Evolutionary conservation across 2,329 filamentous ascomycete species (phyloP).

Genomic region (Nemania abortiva): DNA sequence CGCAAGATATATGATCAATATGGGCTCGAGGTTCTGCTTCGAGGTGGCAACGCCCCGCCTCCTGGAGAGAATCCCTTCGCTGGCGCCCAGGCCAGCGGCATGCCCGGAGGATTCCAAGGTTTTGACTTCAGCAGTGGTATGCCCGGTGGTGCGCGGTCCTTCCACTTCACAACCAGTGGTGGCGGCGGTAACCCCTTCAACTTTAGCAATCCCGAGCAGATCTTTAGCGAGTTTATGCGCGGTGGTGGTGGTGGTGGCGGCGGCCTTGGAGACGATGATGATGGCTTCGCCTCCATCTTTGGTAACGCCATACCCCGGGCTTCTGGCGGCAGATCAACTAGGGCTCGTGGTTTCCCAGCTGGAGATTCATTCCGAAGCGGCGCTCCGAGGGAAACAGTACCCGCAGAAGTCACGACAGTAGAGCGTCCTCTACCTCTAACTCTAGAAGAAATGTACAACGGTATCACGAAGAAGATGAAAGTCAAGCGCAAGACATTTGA

Average conservation of each 20-base stretch:
- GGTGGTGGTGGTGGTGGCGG: constrained; percentile 54
- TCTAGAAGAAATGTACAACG: constrained; percentile 89
- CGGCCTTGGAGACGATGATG: constrained; percentile 58
- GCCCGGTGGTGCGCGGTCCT: constrained; percentile 64
- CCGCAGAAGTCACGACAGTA: constrained; percentile 83
- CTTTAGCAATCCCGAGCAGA: constrained; percentile 85
- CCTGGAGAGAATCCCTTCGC: constrained; percentile 73
- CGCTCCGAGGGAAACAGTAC: constrained; percentile 62
- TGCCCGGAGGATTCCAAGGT: constrained; percentile 32
- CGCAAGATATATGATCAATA: constrained; percentile 95
- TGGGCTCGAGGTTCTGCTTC: constrained; percentile 91
- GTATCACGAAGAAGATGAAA: constrained; percentile 95
- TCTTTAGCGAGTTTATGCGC: constrained; percentile 87
- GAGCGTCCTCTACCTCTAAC: constrained; percentile 85
- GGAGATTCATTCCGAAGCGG: constrained; percentile 45
- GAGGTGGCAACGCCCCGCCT: constrained; percentile 78
- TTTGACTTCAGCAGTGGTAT: constrained; percentile 55
- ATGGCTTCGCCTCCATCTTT: constrained; percentile 67
- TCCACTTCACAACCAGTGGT: constrained; percentile 72
- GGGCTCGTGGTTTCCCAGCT: constrained; percentile 58
- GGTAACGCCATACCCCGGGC: constrained; percentile 58
- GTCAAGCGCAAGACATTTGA: constrained; percentile 98
- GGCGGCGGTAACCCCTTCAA: constrained; percentile 75
- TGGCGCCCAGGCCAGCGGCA: constrained; percentile 59
- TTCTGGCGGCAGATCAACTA: constrained; percentile 48